Conservation (phyloP, 2,329 filamentous ascomycete species). For the Cladobotryum mycophilum region DNA sequence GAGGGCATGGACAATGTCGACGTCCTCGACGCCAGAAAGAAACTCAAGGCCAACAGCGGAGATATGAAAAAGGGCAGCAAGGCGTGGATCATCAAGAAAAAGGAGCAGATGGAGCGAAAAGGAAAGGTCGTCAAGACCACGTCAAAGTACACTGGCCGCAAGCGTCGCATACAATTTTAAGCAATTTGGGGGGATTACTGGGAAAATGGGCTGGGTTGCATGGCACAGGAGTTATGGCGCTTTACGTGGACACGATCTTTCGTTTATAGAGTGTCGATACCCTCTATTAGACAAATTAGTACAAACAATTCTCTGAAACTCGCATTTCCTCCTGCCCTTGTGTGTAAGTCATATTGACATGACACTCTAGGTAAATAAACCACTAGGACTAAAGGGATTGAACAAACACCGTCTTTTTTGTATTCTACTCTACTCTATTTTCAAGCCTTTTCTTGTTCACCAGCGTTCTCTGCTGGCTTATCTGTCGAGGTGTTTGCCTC, state of each 20-base stretch:
- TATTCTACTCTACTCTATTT: neutral
- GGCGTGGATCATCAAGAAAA: conserved; percentile 78
- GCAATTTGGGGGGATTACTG: conserved; percentile 1
- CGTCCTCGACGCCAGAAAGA: conserved; percentile 62
- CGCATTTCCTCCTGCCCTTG: too few relatives aligned
- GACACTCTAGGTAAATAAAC: neutral
- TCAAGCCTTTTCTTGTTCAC: neutral
- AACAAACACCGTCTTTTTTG: neutral
- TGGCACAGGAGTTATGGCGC: conserved; percentile 25
- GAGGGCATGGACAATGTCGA: conserved; percentile 84
- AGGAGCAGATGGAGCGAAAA: conserved; percentile 89
- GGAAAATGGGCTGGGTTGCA: conserved; percentile 17
- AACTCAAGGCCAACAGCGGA: conserved; percentile 40
- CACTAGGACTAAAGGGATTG: neutral
- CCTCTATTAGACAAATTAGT: conserved; percentile 6
- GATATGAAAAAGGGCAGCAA: conserved; percentile 74
- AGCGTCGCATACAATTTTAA: conserved; percentile 72
- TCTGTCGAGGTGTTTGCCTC: conserved; percentile 37
- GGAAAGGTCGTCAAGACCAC: conserved; percentile 89
- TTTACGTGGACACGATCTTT: conserved; percentile 1
- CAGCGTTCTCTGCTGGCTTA: neutral
- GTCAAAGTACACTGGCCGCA: conserved; percentile 91
- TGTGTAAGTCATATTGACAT: neutral
- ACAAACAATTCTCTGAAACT: too few relatives aligned
- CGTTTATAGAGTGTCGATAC: conserved; percentile 13